Conservation (phyloP, 768 basidiomycete species). For the Suillus weaverae region DNA sequence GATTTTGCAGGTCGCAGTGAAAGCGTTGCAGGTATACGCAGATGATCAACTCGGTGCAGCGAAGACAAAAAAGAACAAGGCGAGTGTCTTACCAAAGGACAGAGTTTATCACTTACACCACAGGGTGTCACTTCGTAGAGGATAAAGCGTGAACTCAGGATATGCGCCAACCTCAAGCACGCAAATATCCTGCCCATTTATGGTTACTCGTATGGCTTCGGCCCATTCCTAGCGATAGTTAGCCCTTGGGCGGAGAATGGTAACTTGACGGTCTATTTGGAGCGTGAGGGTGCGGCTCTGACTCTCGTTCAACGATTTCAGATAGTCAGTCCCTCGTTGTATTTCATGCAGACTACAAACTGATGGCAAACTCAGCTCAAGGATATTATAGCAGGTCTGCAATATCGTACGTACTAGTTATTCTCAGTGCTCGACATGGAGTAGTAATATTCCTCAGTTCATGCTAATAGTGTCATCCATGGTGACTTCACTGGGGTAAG, state of each 20-base stretch:
- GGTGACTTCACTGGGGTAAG: conserved; percentile 13
- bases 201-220: conserved; percentile 20
- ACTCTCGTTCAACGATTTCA: conserved; percentile 12
- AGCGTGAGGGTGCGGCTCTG: conserved; percentile 1
- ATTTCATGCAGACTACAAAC: not conserved
- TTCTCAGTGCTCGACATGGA: not conserved
- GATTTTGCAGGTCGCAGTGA: conserved; percentile 23
- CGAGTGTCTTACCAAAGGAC: not conserved
- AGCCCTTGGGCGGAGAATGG: conserved; percentile 21
- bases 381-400: not conserved
- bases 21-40: conserved; percentile 23
- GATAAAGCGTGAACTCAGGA: conserved; percentile 20
- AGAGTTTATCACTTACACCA: not conserved
- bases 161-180: conserved; percentile 20
- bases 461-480: not conserved
- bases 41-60: conserved; percentile 14
- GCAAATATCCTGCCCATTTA: conserved; percentile 19
- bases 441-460: not conserved
- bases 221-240: conserved; percentile 22
- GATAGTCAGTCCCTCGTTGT: conserved; percentile 13
- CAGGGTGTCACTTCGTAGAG: conserved; percentile 6
- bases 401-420: not conserved
- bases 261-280: conserved; percentile 16
- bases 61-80: conserved; percentile 15
- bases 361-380: not conserved